Conservation (phyloP, 2,329 filamentous ascomycete species). For the Aspergillus fructus region DNA sequence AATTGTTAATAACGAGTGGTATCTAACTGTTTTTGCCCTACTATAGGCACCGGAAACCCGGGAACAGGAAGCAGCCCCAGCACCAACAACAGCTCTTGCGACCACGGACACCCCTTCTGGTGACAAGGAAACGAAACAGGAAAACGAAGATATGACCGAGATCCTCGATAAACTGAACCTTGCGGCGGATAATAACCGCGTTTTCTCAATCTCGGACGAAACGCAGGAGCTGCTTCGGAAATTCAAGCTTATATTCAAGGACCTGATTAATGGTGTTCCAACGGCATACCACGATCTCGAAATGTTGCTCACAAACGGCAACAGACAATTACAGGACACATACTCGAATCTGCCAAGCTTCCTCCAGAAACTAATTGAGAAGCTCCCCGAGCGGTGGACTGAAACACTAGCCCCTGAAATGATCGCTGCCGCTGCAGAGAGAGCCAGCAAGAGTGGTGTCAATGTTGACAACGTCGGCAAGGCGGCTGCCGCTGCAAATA, state of each 20-base stretch:
- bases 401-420: conserved; percentile 75
- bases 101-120: not conserved
- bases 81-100: not conserved
- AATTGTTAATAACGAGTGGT: not conserved
- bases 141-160: conserved; percentile 70
- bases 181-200: conserved; percentile 78
- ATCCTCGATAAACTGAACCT: conserved; percentile 85
- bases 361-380: conserved; percentile 81
- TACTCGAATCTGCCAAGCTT: conserved; percentile 70
- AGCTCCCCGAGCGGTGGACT: conserved; percentile 79
- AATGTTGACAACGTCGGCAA: conserved; percentile 53
- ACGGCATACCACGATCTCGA: conserved; percentile 92
- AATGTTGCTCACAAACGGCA: conserved; percentile 62
- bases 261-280: conserved; percentile 86
- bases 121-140: conserved; percentile 51
- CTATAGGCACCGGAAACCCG: conserved; percentile 5
- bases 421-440: conserved; percentile 74
- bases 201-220: conserved; percentile 80
- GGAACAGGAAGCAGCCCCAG: conserved; percentile 1
- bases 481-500: conserved; percentile 60
- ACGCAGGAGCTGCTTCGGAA: conserved; percentile 76
- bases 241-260: conserved; percentile 89
- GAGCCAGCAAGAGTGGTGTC: conserved; percentile 59
- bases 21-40: not conserved
- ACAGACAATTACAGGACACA: conserved; percentile 62